Percentiles rank a stretch among this genome's conserved stretches.
phyloP scores from a whole-genome alignment of 305 asterid species.

The Lippia alba region DNA sequence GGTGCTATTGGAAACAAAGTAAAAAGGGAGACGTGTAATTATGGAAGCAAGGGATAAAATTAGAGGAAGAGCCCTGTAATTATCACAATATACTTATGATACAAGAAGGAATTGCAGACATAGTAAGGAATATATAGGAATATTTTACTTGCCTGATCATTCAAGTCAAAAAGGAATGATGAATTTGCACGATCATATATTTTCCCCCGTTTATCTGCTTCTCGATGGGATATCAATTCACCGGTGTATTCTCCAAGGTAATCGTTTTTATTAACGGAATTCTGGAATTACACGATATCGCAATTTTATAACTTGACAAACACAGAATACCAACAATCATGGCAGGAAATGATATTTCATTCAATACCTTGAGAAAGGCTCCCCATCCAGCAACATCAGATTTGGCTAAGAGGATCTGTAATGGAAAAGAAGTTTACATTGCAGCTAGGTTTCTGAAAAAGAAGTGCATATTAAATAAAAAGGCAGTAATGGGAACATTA shows the following conservation, averaged over 20 bases:
- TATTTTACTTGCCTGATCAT: conserved; percentile 76
- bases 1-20: too few relatives aligned
- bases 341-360: conserved; percentile 12
- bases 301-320: conserved; percentile 17
- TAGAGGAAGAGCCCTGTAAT: too few relatives aligned
- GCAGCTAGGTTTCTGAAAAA: not conserved
- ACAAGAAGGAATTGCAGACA: conserved; percentile 19
- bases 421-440: conserved; percentile 21
- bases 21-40: too few relatives aligned
- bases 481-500: conserved; percentile 21
- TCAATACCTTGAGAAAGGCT: conserved; percentile 87
- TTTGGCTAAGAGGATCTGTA: conserved; percentile 80
- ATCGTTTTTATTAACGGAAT: conserved; percentile 85
- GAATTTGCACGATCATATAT: conserved; percentile 95
- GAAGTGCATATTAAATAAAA: conserved; percentile 20
- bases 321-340: conserved; percentile 18
- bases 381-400: conserved; percentile 99
- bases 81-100: not conserved
- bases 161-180: conserved; percentile 92
- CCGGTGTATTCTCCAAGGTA: conserved; percentile 99
- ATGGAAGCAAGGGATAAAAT: too few relatives aligned
- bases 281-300: conserved; percentile 50
- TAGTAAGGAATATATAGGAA: not conserved
- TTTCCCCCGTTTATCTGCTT: conserved; percentile 99
- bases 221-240: conserved; percentile 92